Conservation (phyloP, 306 rosid species). For the Pueraria montana region DNA sequence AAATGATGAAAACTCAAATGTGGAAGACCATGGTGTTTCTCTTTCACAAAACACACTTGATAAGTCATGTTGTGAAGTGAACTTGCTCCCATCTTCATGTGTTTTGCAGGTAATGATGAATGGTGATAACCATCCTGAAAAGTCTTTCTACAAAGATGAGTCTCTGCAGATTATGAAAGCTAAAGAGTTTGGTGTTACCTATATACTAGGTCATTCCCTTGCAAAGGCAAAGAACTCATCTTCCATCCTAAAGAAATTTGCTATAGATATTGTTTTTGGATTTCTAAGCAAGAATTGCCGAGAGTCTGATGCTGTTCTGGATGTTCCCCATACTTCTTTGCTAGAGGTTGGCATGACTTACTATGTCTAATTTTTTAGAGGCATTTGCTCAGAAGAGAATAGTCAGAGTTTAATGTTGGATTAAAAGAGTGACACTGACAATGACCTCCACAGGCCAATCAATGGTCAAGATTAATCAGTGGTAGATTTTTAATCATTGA, state of each 20-base stretch:
- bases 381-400: not conserved
- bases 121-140: constrained; percentile 32
- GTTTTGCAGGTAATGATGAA: constrained; percentile 38
- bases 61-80: constrained; percentile 42
- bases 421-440: not conserved
- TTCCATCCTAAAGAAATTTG: constrained; percentile 65
- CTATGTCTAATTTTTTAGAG: constrained; percentile 54
- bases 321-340: constrained; percentile 66
- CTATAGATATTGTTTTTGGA: constrained; percentile 61
- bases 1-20: constrained; percentile 39
- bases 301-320: constrained; percentile 65
- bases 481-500: constrained; percentile 23
- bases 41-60: constrained; percentile 19
- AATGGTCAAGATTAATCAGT: not conserved
- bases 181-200: constrained; percentile 74
- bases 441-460: not conserved
- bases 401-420: constrained; percentile 26
- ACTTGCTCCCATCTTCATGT: constrained; percentile 42
- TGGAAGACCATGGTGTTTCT: constrained; percentile 41
- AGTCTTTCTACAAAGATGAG: constrained; percentile 54
- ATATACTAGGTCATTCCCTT: constrained; percentile 70
- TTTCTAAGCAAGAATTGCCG: constrained; percentile 71
- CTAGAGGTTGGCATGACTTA: constrained; percentile 80
- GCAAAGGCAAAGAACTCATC: constrained; percentile 77
- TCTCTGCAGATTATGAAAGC: constrained; percentile 63